Base-by-base conservation (phyloP, 2,329 filamentous ascomycete species). In the Alternaria triticina region DNA sequence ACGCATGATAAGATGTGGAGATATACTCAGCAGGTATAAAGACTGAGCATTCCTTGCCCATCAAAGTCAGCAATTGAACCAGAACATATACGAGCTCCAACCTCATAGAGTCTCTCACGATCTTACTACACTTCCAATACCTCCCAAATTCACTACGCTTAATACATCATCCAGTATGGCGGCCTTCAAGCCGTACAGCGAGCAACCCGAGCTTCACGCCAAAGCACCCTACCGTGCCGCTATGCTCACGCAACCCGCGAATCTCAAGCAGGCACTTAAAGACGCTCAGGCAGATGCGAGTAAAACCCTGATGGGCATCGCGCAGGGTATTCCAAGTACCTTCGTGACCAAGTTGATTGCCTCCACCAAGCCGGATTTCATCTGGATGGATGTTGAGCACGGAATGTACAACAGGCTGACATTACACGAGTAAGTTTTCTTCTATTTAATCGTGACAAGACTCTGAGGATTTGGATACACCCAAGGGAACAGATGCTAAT, bases 311-410 rank as follows among this genome's bases (percentile, higher is more conserved):
- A 59, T 75, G n/a, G 71, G 71, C 11, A 59, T 74, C n/a, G 71
- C 71, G 9, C 71, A 74, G 22, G 70, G 71, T 10, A 73, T 74
- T 27, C 72, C 71, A 33, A 73, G 68, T 43, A 66, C 62, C 10
- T 75, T 74, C 20, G 65, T 74, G 10, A 75, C 72, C 27, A 75
- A 75, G 59, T 58, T 73, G 8, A 64, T 75, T 44, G 73, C 71
- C 15, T 68, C 65, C n/a, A 66, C 70, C 17, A 74, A 72, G 60
- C 70, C 73, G 1, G 71, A 75, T 51, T 74, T 74, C 54, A 69
- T 74, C 62, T 75, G 67, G 66, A 69, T 74, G 12, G 71, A 75
- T 27, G 72, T 75, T 7, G 71, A 74, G 59, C 71, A 75, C 52
- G 71, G 70, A 52, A 74, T 75, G 69, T 75, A 71, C 54, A 70